A percentile compares a stretch with the other conserved stretches of the same genome.
Evolutionary conservation across 805 yeast genomes (phyloP).

Genomic region (Wickerhamiella allomyrinae): DNA sequence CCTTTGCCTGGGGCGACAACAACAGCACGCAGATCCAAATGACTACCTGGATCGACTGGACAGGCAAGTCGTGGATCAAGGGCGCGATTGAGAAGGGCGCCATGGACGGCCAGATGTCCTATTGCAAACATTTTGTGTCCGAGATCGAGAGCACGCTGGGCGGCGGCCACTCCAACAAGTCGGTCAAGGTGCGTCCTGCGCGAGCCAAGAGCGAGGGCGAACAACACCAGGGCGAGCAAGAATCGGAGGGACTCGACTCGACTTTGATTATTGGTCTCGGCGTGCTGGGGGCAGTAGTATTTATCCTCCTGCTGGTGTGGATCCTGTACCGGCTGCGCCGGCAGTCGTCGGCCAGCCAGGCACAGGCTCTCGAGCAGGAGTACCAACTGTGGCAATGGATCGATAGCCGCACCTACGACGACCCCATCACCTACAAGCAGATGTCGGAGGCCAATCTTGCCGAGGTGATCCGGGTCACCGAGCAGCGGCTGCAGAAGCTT

Average conservation of each 20-base stretch:
- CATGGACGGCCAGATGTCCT: conserved; percentile 58
- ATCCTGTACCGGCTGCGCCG: conserved; percentile 6
- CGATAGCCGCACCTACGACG: conserved; percentile 27
- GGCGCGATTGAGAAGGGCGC: conserved; percentile 79
- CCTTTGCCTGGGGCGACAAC: conserved; percentile 50
- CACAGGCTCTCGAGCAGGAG: conserved; percentile 34
- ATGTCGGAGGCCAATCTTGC: conserved; percentile 10
- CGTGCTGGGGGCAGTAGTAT: background rate
- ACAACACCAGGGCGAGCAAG: conserved; percentile 6
- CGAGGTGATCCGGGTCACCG: conserved; percentile 17
- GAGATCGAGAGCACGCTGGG: conserved; percentile 24
- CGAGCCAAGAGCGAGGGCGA: conserved; percentile 6
- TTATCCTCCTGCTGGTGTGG: conserved; percentile 9
- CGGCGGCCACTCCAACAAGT: background rate
- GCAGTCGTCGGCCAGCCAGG: conserved; percentile 16
- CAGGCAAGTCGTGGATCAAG: conserved; percentile 84
- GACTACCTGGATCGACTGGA: conserved; percentile 65
- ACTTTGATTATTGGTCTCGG: background rate
- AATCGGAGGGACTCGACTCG: background rate
- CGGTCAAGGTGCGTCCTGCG: background rate
- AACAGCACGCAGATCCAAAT: conserved; percentile 56
- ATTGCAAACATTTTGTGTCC: conserved; percentile 36
- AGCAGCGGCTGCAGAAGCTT: conserved; percentile 12
- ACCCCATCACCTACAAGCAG: conserved; percentile 12
- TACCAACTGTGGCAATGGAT: conserved; percentile 64